Evolutionary conservation across 2,329 filamentous ascomycete species (phyloP).

Genomic region (Pseudocercospora eumusae): DNA sequence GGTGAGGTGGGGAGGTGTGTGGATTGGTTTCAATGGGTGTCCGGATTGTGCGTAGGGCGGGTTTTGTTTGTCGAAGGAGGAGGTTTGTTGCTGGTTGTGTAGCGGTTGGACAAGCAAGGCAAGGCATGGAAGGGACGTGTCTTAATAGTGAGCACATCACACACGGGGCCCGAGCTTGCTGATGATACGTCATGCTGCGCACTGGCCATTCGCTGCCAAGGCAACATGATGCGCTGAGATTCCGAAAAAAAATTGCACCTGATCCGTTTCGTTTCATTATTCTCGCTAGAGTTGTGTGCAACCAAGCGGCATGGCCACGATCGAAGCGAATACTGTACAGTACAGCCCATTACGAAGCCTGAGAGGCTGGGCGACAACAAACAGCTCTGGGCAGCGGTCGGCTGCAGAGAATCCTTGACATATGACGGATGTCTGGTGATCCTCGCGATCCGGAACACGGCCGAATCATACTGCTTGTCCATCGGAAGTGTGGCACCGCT

Average conservation of each 20-base stretch:
- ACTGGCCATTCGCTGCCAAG: neutral
- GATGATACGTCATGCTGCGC: neutral
- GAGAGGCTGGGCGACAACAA: neutral
- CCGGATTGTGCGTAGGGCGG: neutral
- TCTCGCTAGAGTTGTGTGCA: too few relatives aligned
- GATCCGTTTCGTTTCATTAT: too few relatives aligned
- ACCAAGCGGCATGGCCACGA: neutral
- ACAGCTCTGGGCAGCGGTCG: neutral
- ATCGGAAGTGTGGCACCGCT: neutral
- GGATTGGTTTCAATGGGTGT: neutral
- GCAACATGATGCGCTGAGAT: neutral
- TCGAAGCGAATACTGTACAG: neutral
- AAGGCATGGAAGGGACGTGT: too few relatives aligned
- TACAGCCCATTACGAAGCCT: neutral
- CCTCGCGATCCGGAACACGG: neutral
- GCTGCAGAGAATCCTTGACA: neutral
- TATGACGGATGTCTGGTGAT: neutral
- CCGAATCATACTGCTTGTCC: neutral
- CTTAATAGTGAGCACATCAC: neutral
- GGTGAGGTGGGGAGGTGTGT: neutral
- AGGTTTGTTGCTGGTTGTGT: neutral
- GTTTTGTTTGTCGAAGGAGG: neutral
- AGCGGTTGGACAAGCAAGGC: constrained; percentile 1
- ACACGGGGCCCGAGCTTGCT: neutral
- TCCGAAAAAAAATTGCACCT: too few relatives aligned